Evolutionary conservation across 1,284 basidiomycete genomes (phyloP), one percentile per base, ranked within the genome.

Genomic region (Moesziomyces sp.): DNA sequence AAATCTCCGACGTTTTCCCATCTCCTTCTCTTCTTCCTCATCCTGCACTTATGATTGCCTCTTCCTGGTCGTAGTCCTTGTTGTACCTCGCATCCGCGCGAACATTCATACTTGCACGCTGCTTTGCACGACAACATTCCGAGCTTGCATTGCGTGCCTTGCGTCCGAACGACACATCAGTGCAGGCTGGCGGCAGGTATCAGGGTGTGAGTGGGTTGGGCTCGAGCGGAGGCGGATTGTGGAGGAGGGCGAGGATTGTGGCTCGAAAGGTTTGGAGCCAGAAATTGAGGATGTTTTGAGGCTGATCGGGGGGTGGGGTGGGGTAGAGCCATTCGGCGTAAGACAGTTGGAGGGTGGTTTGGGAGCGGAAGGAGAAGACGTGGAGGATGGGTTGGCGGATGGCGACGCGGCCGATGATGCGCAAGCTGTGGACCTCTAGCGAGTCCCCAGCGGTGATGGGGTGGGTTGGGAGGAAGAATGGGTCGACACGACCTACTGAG

Each of bases 361-460:
- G 30, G 11, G 7, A 46, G 19, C 54, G 35, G 38, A 55, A 66
- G 5, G 54, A 43, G 21, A 46, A 70, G 14, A 63, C 56, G 66
- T 74, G 71, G 1, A 74, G 48, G 51, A 74, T 60, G 43, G 71
- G 71, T 53, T 74, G 71, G 21, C 65, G 58, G 47, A 62, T 69
- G 8, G 45, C 60, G 3, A 58, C 49, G 24, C 71, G 42, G 18
- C 65, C 71, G 6, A 65, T 13, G n/a, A 65, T 26, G 13, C 57
- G 38, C 16, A 69, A 6, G 34, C 65, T 44, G 45, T 42, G 34
- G 2, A 38, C 50, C 14, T 68, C 42, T 10, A 69, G 43, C 3
- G 35, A 52, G 16, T 8, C 28, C 3, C 16, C 30, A 3, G 24
- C 28, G 6, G 44, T n/a, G 51, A 59, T 48, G 18, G 58, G 54